phyloP scores from a whole-genome alignment of 2,329 filamentous ascomycete species.

The Tricladium varicosporioides region DNA sequence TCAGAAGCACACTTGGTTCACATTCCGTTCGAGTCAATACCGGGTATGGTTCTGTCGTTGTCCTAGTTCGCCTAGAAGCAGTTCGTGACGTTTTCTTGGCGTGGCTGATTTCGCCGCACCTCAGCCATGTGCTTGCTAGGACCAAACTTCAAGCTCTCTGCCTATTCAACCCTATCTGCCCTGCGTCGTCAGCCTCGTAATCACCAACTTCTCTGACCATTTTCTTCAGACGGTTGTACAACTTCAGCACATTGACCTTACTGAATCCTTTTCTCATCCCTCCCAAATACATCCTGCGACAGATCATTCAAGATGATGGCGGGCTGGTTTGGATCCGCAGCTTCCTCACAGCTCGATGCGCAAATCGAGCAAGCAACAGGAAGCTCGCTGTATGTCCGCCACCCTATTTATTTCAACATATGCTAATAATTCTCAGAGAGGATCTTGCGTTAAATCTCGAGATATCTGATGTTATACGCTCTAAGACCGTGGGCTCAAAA shows the following conservation, averaged over 20 bases:
- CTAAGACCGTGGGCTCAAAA: constrained; percentile 94
- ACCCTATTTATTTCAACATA: not conserved
- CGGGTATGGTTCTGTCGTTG: too few relatives aligned
- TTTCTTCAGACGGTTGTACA: too few relatives aligned
- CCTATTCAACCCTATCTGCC: not conserved
- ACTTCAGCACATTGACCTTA: too few relatives aligned
- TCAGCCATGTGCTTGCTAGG: not conserved
- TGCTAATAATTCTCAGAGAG: constrained; percentile 57
- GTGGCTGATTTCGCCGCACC: too few relatives aligned
- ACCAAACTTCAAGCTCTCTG: not conserved
- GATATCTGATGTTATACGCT: constrained; percentile 95
- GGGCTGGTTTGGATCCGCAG: constrained; percentile 74
- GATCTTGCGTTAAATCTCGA: constrained; percentile 97
- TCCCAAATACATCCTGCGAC: not conserved
- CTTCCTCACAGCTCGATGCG: constrained; percentile 85
- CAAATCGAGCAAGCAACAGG: constrained; percentile 96
- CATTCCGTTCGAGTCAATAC: too few relatives aligned
- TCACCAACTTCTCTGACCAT: too few relatives aligned
- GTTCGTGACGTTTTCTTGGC: too few relatives aligned
- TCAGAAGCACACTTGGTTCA: too few relatives aligned
- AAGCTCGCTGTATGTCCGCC: constrained; percentile 66
- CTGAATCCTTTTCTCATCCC: too few relatives aligned
- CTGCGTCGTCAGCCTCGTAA: not conserved
- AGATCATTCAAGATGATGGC: constrained; percentile 14
- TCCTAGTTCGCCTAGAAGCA: too few relatives aligned